phyloP scores from a whole-genome alignment of 140 eudicot species.

The Flaveria floridana region DNA sequence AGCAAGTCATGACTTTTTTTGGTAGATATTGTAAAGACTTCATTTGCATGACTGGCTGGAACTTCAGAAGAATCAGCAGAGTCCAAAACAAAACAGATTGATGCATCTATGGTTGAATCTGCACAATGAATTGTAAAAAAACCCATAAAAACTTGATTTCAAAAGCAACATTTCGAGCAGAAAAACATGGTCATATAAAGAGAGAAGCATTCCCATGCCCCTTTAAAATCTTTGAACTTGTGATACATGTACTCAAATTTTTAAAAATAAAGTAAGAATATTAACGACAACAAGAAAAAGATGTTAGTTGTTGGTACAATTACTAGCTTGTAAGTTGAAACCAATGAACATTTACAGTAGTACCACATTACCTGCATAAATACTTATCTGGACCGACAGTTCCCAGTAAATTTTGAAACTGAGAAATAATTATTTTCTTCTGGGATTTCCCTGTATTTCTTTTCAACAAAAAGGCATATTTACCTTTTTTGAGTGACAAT shows the following conservation, averaged over 20 bases:
- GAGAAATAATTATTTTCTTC: background rate
- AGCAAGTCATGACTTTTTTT: constrained; percentile 50
- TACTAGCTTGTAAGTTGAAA: background rate
- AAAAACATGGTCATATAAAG: constrained; percentile 24
- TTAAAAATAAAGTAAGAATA: background rate
- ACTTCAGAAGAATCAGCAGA: constrained; percentile 91
- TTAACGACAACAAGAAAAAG: background rate
- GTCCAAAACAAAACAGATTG: constrained; percentile 84
- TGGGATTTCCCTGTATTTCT: background rate
- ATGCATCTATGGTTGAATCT: constrained; percentile 79
- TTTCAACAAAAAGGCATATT: background rate
- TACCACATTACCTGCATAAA: constrained; percentile 4
- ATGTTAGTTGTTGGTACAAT: background rate
- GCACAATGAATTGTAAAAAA: constrained; percentile 74
- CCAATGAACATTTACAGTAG: background rate
- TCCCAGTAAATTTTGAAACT: constrained; percentile 3
- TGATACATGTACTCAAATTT: constrained; percentile 4
- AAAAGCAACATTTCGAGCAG: constrained; percentile 33
- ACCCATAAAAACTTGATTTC: constrained; percentile 50
- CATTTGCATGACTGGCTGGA: constrained; percentile 76
- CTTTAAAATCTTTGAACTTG: constrained; percentile 20
- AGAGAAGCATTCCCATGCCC: constrained; percentile 21
- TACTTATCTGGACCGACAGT: constrained; percentile 6
- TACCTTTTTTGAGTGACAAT: background rate
- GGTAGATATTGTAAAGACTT: constrained; percentile 67